These are phyloP conservation scores for Aspergillus thermomutatus DNA, from an alignment of 2,329 filamentous ascomycete species.

Conservation along the genomic window DNA sequence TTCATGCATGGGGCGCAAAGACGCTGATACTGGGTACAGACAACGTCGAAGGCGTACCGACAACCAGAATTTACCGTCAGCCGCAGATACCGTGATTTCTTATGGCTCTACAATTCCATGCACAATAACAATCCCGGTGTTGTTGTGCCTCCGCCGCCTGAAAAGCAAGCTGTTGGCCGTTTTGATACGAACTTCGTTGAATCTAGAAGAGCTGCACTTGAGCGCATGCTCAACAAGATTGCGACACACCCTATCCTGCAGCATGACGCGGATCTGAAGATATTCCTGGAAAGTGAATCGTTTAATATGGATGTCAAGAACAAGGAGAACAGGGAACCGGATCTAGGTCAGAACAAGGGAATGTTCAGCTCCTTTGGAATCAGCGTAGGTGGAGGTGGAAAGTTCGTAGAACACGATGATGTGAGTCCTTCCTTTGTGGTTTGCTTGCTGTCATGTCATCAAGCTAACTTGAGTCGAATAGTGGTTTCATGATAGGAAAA, in stretches of 20 bases:
- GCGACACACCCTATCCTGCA: conserved; percentile 85
- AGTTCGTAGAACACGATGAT: conserved; percentile 98
- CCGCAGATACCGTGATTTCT: conserved; percentile 89
- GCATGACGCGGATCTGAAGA: conserved; percentile 88
- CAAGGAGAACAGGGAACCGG: conserved; percentile 86
- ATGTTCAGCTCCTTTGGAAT: conserved; percentile 83
- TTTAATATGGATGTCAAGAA: conserved; percentile 98
- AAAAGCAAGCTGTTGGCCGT: conserved; percentile 94
- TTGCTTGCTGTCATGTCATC: background rate
- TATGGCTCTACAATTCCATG: conserved; percentile 95
- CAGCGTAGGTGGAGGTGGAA: conserved; percentile 69
- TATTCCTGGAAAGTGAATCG: conserved; percentile 93
- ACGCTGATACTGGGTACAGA: conserved; percentile 51
- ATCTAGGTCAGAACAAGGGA: conserved; percentile 85
- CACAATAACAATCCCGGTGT: conserved; percentile 94
- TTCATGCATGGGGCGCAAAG: background rate
- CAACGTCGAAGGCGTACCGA: conserved; percentile 92
- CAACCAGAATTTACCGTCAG: conserved; percentile 91
- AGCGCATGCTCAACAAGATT: conserved; percentile 97
- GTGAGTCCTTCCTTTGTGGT: conserved; percentile 49
- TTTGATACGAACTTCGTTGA: conserved; percentile 98
- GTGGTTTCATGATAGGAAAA: conserved; percentile 97
- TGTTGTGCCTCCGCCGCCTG: conserved; percentile 90
- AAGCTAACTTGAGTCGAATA: conserved; percentile 35
- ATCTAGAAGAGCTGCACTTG: conserved; percentile 80